Evolutionary conservation across 2,329 filamentous ascomycete genomes (phyloP).

Genomic region (Paecilomyces fulvus): DNA sequence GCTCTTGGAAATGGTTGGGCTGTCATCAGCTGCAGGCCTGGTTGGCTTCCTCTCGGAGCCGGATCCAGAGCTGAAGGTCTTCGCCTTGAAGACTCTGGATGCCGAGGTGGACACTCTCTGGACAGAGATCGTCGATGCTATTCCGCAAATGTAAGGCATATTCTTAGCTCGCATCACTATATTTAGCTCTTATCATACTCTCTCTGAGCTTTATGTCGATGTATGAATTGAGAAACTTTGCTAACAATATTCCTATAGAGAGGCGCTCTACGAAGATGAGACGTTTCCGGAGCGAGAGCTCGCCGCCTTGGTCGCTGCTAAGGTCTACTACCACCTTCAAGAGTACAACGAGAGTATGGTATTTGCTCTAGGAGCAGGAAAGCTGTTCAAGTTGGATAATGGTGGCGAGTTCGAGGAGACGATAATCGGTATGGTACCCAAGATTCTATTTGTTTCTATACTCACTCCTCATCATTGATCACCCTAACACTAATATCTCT

Average conservation of each 20-base stretch:
- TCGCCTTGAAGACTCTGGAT: conserved; percentile 90
- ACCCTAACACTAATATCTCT: not conserved
- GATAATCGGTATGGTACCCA: conserved; percentile 61
- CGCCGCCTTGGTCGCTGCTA: conserved; percentile 86
- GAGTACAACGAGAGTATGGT: conserved; percentile 99
- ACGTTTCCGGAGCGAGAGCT: conserved; percentile 88
- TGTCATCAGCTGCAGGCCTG: conserved; percentile 89
- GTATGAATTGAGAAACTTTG: not conserved
- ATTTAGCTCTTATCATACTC: not conserved
- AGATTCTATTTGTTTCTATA: not conserved
- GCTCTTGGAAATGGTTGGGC: conserved; percentile 64
- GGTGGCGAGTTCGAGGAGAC: conserved; percentile 97
- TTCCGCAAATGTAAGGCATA: conserved; percentile 77
- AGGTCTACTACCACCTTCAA: conserved; percentile 98
- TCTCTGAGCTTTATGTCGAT: not conserved
- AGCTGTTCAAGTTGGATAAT: conserved; percentile 86
- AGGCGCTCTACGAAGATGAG: conserved; percentile 95
- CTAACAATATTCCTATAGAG: conserved; percentile 47
- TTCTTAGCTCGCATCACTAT: not conserved
- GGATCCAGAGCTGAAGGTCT: conserved; percentile 87
- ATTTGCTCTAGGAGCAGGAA: conserved; percentile 88
- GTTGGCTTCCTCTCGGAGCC: conserved; percentile 93
- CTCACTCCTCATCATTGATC: not conserved
- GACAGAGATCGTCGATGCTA: conserved; percentile 88
- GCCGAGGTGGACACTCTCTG: conserved; percentile 94